A percentile compares a stretch with the other conserved stretches of the same genome.
Evolutionary conservation across 768 basidiomycete genomes (phyloP).

Genomic region (Pleurotus tuoliensis): DNA sequence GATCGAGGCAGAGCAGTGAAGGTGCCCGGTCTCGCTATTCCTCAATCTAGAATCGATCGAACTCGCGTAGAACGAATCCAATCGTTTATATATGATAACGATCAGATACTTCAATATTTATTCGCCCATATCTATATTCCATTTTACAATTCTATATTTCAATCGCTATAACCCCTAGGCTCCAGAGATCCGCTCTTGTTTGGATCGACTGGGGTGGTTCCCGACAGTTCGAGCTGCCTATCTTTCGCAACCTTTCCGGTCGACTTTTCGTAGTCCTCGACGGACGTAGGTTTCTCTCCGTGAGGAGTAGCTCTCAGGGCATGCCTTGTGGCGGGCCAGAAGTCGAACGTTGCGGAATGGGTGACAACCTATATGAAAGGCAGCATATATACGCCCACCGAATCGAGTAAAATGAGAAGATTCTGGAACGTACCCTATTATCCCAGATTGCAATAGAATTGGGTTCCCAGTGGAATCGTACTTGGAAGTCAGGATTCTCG

Average conservation of each 20-base stretch:
- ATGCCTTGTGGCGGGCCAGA: slow-evolving; percentile 74
- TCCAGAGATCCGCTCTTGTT: slow-evolving; percentile 27
- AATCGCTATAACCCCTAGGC: slow-evolving; percentile 62
- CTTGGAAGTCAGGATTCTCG: slow-evolving; percentile 69
- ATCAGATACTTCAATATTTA: no score
- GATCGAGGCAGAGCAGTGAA: no score
- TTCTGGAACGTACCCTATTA: slow-evolving; percentile 53
- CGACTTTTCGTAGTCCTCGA: slow-evolving; percentile 60
- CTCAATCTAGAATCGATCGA: no score
- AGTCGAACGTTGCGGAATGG: slow-evolving; percentile 81
- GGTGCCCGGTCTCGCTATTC: no score
- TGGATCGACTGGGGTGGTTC: slow-evolving; percentile 41
- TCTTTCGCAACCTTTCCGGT: slow-evolving; percentile 72
- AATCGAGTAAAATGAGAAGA: not conserved
- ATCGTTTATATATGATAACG: no score
- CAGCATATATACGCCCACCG: not conserved
- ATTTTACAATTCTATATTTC: slow-evolving; percentile 11
- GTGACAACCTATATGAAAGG: slow-evolving; percentile 50
- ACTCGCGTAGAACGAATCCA: no score
- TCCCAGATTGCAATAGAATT: slow-evolving; percentile 87
- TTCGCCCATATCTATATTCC: not conserved
- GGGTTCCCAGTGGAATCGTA: slow-evolving; percentile 73
- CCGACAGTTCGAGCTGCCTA: slow-evolving; percentile 69
- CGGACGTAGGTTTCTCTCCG: slow-evolving; percentile 74
- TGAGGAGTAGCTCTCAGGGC: slow-evolving; percentile 80